These are phyloP conservation scores for Clonostachys sp. DNA, from an alignment of 2,329 filamentous ascomycete species.

Conservation along the genomic window DNA sequence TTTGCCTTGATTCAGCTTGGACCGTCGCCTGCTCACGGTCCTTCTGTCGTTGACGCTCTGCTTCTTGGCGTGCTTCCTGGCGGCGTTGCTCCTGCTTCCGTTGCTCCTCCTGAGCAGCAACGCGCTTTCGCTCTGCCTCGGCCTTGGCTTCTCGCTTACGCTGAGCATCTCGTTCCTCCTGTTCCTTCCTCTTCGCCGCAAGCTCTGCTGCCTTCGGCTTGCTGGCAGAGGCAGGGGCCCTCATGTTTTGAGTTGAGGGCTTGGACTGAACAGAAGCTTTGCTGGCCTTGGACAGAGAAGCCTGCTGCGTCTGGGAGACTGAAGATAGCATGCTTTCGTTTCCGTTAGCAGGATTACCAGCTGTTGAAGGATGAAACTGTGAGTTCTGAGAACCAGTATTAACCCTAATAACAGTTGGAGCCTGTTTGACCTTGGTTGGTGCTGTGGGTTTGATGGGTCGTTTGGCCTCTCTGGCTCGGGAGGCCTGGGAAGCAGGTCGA, in stretches of 20 bases:
- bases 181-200: slow-evolving; percentile 78
- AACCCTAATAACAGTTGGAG: slow-evolving; percentile 66
- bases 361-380: slow-evolving; percentile 48
- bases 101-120: slow-evolving; percentile 62
- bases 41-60: slow-evolving; percentile 56
- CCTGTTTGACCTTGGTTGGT: slow-evolving; percentile 55
- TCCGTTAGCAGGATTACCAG: slow-evolving; percentile 40
- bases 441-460: slow-evolving; percentile 55
- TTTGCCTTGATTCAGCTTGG: slow-evolving; percentile 62
- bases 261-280: slow-evolving; percentile 60
- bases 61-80: slow-evolving; percentile 58
- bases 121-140: slow-evolving; percentile 74
- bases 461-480: slow-evolving; percentile 49
- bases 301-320: slow-evolving; percentile 30
- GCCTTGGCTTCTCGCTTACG: slow-evolving; percentile 77
- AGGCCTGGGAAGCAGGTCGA: slow-evolving; percentile 24
- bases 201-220: slow-evolving; percentile 69
- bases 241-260: slow-evolving; percentile 54
- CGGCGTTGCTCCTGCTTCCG: slow-evolving; percentile 53
- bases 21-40: slow-evolving; percentile 57
- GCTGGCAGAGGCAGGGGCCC: slow-evolving; percentile 51
- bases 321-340: slow-evolving; percentile 33
- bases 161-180: slow-evolving; percentile 75
- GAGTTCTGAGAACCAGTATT: slow-evolving; percentile 60
- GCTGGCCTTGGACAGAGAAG: slow-evolving; percentile 60